Conservation (phyloP, 2,329 filamentous ascomycete species). For the Aspergillus brasiliensis region DNA sequence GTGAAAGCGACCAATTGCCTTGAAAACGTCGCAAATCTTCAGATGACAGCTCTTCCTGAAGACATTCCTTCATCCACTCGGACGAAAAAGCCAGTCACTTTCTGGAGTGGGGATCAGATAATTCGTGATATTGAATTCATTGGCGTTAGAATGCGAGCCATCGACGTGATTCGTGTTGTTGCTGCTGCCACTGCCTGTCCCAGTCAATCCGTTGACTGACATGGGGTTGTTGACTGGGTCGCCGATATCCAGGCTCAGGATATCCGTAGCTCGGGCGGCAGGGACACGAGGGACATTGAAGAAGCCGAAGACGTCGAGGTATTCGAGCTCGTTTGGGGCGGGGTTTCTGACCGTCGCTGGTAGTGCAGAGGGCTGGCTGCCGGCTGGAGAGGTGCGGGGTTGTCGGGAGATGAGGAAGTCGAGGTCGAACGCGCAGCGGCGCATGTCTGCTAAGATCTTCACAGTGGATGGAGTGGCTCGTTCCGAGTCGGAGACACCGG, state of each 20-base stretch:
- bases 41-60: no score
- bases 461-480: slow-evolving; percentile 79
- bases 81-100: slow-evolving; percentile 48
- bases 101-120: slow-evolving; percentile 50
- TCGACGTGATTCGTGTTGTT: slow-evolving; percentile 16
- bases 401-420: slow-evolving; percentile 87
- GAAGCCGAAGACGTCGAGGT: slow-evolving; percentile 90
- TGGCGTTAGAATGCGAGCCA: slow-evolving; percentile 26
- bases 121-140: slow-evolving; percentile 50
- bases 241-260: slow-evolving; percentile 28
- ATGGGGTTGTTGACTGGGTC: slow-evolving; percentile 35
- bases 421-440: slow-evolving; percentile 83
- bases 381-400: slow-evolving; percentile 53
- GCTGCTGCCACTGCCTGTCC: not conserved
- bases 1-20: not conserved
- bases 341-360: slow-evolving; percentile 60
- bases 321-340: slow-evolving; percentile 81
- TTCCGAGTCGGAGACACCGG: slow-evolving; percentile 62
- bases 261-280: slow-evolving; percentile 35
- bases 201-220: slow-evolving; percentile 40
- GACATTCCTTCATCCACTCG: slow-evolving; percentile 14
- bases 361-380: slow-evolving; percentile 31
- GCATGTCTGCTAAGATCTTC: slow-evolving; percentile 87
- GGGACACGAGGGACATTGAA: slow-evolving; percentile 84
- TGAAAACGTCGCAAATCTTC: no score